Evolutionary conservation across 306 rosid genomes (phyloP).

Genomic region (Quercus rubra): DNA sequence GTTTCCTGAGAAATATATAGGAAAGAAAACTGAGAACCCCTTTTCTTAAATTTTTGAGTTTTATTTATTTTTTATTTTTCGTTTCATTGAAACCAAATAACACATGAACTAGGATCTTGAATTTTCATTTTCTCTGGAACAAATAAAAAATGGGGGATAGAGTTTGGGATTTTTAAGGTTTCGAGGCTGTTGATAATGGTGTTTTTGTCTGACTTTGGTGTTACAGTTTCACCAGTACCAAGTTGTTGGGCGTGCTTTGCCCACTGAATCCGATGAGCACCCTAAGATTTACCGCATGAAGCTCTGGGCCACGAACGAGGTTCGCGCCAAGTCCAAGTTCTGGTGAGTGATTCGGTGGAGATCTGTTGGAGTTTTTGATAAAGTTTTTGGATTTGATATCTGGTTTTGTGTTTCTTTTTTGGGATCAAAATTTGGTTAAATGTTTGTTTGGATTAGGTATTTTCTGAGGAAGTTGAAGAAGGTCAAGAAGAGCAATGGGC

Average conservation of each 20-base stretch:
- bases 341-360: constrained; percentile 44
- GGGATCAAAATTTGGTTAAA: not conserved
- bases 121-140: not conserved
- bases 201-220: not conserved
- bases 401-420: not conserved
- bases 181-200: not conserved
- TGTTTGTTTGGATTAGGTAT: constrained; percentile 48
- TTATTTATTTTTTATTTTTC: not conserved
- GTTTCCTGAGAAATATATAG: not conserved
- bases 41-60: not conserved
- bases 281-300: constrained; percentile 92
- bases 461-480: constrained; percentile 82
- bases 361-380: not conserved
- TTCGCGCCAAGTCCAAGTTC: constrained; percentile 93
- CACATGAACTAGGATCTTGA: not conserved
- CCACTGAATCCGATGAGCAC: constrained; percentile 64
- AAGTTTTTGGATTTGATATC: not conserved
- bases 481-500: constrained; percentile 96
- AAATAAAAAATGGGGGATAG: too few relatives aligned
- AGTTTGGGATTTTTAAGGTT: not conserved
- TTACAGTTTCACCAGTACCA: constrained; percentile 87
- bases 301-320: constrained; percentile 94
- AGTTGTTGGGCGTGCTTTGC: constrained; percentile 90
- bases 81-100: not conserved
- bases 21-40: not conserved